phyloP scores from a whole-genome alignment of 768 basidiomycete genomes.

The Floccularia luteovirens region DNA sequence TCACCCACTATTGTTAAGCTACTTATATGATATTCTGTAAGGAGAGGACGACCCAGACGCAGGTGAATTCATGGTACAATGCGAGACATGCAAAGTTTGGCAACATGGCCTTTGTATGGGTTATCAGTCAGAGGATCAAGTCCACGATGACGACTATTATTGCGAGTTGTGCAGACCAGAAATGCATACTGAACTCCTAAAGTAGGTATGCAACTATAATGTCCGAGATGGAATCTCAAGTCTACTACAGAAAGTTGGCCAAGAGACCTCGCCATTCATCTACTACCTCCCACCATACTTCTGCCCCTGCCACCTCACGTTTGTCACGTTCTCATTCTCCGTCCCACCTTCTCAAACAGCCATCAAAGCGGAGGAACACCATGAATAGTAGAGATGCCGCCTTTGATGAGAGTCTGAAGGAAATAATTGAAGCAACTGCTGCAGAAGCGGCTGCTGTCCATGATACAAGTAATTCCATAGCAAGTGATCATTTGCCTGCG shows the following conservation, averaged over 20 bases:
- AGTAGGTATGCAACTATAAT: conserved; percentile 39
- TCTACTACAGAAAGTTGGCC: conserved; percentile 45
- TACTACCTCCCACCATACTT: conserved; percentile 49
- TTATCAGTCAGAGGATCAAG: conserved; percentile 68
- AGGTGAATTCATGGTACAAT: conserved; percentile 96
- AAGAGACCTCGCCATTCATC: conserved; percentile 60
- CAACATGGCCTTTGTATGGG: conserved; percentile 98
- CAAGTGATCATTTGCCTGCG: conserved; percentile 28
- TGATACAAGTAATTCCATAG: conserved; percentile 24
- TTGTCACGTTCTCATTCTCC: conserved; percentile 76
- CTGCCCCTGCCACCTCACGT: conserved; percentile 38
- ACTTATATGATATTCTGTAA: conserved; percentile 18
- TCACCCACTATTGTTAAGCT: conserved; percentile 6
- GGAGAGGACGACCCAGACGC: conserved; percentile 73
- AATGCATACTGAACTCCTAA: conserved; percentile 73
- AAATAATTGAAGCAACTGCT: conserved; percentile 67
- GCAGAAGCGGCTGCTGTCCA: conserved; percentile 56
- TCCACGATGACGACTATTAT: conserved; percentile 78
- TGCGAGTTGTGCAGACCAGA: conserved; percentile 93
- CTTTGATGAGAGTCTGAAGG: conserved; percentile 83
- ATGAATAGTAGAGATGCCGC: conserved; percentile 97
- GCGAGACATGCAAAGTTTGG: conserved; percentile 96
- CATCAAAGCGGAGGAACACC: conserved; percentile 87
- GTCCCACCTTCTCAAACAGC: conserved; percentile 43
- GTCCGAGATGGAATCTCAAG: conserved; percentile 1